Conservation (phyloP, 148 eudicot species). For the Oxyria digyna region DNA sequence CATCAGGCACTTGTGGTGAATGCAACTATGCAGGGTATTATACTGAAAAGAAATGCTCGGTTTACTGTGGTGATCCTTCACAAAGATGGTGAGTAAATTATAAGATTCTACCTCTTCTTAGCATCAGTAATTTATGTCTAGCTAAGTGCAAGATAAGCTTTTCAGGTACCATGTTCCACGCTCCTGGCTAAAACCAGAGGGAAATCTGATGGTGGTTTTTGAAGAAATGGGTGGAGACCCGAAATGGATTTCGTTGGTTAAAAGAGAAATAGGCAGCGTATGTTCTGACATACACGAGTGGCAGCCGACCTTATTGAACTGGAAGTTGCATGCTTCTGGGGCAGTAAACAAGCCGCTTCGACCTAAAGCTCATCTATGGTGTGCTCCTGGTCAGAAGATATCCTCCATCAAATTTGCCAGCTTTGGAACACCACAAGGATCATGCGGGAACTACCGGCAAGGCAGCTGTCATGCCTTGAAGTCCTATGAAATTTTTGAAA, state of each 20-base stretch:
- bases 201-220: conserved; percentile 10
- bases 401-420: conserved; percentile 67
- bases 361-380: conserved; percentile 68
- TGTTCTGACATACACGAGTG: conserved; percentile 61
- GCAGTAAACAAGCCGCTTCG: conserved; percentile 42
- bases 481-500: conserved; percentile 54
- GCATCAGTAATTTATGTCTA: too few species aligned
- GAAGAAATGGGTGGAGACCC: conserved; percentile 16
- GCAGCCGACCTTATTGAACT: conserved; percentile 58
- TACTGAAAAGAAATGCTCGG: conserved; percentile 65
- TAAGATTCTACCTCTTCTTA: too few species aligned
- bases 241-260: conserved; percentile 48
- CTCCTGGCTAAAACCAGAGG: conserved; percentile 8
- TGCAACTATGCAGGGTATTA: conserved; percentile 63
- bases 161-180: conserved; percentile 21
- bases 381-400: conserved; percentile 59
- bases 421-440: conserved; percentile 71
- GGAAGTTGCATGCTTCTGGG: conserved; percentile 45
- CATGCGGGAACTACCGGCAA: conserved; percentile 56
- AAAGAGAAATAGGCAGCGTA: conserved; percentile 49
- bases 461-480: conserved; percentile 68
- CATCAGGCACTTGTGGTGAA: conserved; percentile 47
- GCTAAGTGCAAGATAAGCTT: too few species aligned
- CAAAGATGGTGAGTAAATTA: too few species aligned
- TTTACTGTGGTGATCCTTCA: conserved; percentile 63